Conservation (phyloP, 1,284 basidiomycete genomes). For the Pholiota adiposa region DNA sequence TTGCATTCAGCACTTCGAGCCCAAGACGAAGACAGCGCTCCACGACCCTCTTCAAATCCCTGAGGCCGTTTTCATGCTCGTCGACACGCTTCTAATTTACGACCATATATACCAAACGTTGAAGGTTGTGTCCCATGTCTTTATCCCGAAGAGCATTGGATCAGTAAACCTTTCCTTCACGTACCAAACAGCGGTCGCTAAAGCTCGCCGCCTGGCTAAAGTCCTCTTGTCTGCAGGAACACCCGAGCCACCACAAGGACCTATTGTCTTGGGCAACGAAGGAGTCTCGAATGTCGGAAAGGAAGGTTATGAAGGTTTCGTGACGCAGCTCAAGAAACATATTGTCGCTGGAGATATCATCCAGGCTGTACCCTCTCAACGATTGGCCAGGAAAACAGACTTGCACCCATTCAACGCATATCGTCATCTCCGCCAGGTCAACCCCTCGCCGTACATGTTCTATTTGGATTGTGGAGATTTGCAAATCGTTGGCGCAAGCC, state of each 20-base stretch:
- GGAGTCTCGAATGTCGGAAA: conserved; percentile 93
- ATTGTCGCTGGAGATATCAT: conserved; percentile 98
- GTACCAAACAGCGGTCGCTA: conserved; percentile 82
- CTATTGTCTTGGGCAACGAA: conserved; percentile 73
- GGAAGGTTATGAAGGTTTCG: conserved; percentile 91
- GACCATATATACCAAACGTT: conserved; percentile 96
- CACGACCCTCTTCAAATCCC: conserved; percentile 85
- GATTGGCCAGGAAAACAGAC: conserved; percentile 82
- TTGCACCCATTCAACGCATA: conserved; percentile 99
- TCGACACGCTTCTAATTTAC: conserved; percentile 93
- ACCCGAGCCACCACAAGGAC: conserved; percentile 69
- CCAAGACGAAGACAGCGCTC: conserved; percentile 79
- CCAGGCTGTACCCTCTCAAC: conserved; percentile 97
- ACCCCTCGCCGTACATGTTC: conserved; percentile 99
- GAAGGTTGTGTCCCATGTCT: conserved; percentile 96
- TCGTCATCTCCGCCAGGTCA: conserved; percentile 90
- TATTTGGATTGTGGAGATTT: conserved; percentile 93
- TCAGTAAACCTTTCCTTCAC: conserved; percentile 72
- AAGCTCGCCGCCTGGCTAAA: conserved; percentile 78
- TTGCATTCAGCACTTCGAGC: conserved; percentile 96
- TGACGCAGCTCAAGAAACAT: conserved; percentile 91
- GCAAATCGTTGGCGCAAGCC: conserved; percentile 95
- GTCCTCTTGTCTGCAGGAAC: conserved; percentile 61
- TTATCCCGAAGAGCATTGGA: conserved; percentile 73
- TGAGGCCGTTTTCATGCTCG: conserved; percentile 96